Evolutionary conservation across 2,329 filamentous ascomycete species (phyloP).

Genomic region (Fusarium aywerte): DNA sequence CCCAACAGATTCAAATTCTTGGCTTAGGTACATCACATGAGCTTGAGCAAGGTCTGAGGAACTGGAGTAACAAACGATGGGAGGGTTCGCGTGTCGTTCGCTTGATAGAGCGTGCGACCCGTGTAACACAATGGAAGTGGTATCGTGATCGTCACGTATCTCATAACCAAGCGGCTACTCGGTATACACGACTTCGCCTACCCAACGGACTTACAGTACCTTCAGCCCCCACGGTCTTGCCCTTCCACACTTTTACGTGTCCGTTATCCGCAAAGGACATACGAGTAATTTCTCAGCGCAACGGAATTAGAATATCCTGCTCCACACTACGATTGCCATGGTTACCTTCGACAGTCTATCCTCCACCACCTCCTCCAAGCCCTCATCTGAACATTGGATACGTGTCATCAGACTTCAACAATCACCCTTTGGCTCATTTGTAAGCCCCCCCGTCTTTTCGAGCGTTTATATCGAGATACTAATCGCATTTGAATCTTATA

Average conservation of each 20-base stretch:
- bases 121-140: constrained; percentile 82
- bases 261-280: constrained; percentile 92
- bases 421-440: constrained; percentile 94
- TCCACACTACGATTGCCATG: constrained; percentile 88
- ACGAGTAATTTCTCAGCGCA: constrained; percentile 92
- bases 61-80: constrained; percentile 81
- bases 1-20: constrained; percentile 57
- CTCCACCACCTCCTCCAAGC: constrained; percentile 83
- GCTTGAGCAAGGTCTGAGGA: constrained; percentile 55
- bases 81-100: constrained; percentile 88
- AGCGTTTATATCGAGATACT: background rate
- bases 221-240: constrained; percentile 90
- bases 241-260: constrained; percentile 97
- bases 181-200: constrained; percentile 78
- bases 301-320: constrained; percentile 90
- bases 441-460: constrained; percentile 51
- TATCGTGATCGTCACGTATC: constrained; percentile 83
- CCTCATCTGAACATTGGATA: constrained; percentile 94
- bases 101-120: constrained; percentile 85
- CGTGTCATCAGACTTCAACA: constrained; percentile 98
- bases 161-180: constrained; percentile 61
- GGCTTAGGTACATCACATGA: constrained; percentile 52
- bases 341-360: constrained; percentile 83
- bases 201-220: constrained; percentile 80
- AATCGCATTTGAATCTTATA: constrained; percentile 41